Conservation (phyloP, 1,139 yeast species). For the Yamadazyma diddensiae region DNA sequence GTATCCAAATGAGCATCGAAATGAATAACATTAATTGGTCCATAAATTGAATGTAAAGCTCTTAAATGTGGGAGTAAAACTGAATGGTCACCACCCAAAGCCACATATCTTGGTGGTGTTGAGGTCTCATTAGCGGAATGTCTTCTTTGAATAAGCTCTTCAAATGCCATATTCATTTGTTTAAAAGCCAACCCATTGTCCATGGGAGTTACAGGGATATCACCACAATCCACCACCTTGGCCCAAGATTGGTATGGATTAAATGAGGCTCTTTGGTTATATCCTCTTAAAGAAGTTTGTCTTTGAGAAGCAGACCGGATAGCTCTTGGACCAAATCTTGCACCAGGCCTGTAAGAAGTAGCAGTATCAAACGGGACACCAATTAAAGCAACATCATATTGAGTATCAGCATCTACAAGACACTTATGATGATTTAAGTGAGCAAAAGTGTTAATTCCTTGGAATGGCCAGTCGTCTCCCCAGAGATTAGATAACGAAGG, state of each 20-base stretch:
- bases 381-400: conserved; percentile 63
- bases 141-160: conserved; percentile 45
- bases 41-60: conserved; percentile 56
- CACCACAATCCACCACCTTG: conserved; percentile 71
- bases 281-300: conserved; percentile 64
- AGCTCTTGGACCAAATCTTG: conserved; percentile 78
- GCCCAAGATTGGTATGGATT: conserved; percentile 74
- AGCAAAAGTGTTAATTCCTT: conserved; percentile 73
- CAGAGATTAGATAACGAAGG: conserved; percentile 51
- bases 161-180: conserved; percentile 70
- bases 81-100: conserved; percentile 79
- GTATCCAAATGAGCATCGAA: conserved; percentile 81
- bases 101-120: conserved; percentile 58
- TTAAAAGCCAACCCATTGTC: conserved; percentile 65
- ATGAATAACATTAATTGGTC: conserved; percentile 66
- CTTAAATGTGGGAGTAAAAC: conserved; percentile 68
- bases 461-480: conserved; percentile 67
- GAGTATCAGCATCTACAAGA: conserved; percentile 42
- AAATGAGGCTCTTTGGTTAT: conserved; percentile 60
- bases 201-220: conserved; percentile 76
- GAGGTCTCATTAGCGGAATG: conserved; percentile 20
- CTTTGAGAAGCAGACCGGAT: conserved; percentile 72
- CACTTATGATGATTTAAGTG: conserved; percentile 62
- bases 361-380: conserved; percentile 84
- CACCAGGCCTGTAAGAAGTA: conserved; percentile 70